Base-by-base conservation (phyloP, 177 flowering plant genomes). In the Tripterygium wilfordii region DNA sequence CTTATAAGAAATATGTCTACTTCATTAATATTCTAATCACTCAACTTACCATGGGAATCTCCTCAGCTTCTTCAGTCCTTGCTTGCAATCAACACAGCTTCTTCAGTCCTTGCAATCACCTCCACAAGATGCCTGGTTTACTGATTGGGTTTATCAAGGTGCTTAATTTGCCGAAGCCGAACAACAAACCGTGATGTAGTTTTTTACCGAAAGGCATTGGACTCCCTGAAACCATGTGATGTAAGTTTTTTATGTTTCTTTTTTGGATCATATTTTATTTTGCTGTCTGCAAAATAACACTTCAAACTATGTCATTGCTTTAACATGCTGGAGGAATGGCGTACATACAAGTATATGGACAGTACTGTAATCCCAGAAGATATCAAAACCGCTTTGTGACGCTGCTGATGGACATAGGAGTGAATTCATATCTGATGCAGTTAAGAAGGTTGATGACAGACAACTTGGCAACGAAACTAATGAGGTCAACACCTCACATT, bases 121-220 rank as follows among this genome's bases (percentile, higher is more conserved):
- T n/a, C n/a, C n/a, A n/a, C n/a, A n/a, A n/a, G n/a, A n/a, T n/a
- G n/a, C n/a, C n/a, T n/a, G n/a, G n/a, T n/a, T n/a, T n/a, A n/a
- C n/a, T n/a, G n/a, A n/a, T n/a, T n/a, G n/a, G n/a, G n/a, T n/a
- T n/a, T n/a, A n/a, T n/a, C n/a, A n/a, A n/a, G n/a, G n/a, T n/a
- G n/a, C n/a, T n/a, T n/a, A n/a, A n/a, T n/a, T n/a, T n/a, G n/a
- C n/a, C n/a, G n/a, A n/a, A n/a, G 83, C 39, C 79, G 80, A 17
- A 70, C 79, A 36, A 54, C 83, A 19, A 82, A 73, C 38, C 80
- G 89, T 31, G 85, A 82, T 65, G 72, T 82, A 14, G 63, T 67
- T 18, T 77, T 69, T 42, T 82, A 82, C 30, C 89, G 89, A 4
- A 82, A 82, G 60, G 77, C 77, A 29, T 56, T 82, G 61, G 89